These are phyloP conservation scores for Cytospora piceicola DNA, from an alignment of 2,329 filamentous ascomycete genomes.

Conservation along the genomic window DNA sequence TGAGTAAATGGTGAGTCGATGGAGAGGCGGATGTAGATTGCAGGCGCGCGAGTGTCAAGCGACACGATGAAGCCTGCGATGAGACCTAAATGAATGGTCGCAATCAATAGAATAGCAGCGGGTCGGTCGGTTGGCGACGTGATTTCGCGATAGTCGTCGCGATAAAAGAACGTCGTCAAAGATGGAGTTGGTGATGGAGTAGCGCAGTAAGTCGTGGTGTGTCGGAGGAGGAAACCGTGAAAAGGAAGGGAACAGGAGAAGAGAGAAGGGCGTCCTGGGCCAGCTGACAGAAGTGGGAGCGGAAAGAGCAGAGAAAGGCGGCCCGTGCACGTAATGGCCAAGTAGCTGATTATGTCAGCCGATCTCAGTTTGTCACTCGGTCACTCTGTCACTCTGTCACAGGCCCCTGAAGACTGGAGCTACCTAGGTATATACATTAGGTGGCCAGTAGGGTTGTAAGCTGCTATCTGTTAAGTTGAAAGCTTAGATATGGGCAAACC, in stretches of 20 bases:
- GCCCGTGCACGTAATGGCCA: slow-evolving; percentile 5
- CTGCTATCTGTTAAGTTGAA: background rate
- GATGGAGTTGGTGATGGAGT: slow-evolving; percentile 16
- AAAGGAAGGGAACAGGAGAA: slow-evolving; percentile 5
- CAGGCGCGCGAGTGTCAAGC: background rate
- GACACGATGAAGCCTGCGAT: background rate
- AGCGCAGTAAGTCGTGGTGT: slow-evolving; percentile 11
- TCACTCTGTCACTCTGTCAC: background rate
- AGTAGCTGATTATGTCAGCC: slow-evolving; percentile 15
- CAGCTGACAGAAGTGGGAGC: slow-evolving; percentile 9
- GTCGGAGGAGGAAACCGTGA: slow-evolving; percentile 6
- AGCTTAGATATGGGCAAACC: background rate
- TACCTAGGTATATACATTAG: background rate
- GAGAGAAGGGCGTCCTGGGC: background rate
- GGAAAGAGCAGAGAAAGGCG: slow-evolving; percentile 15
- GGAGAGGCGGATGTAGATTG: background rate
- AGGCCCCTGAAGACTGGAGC: background rate
- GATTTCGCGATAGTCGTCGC: slow-evolving; percentile 8
- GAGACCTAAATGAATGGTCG: slow-evolving; percentile 14
- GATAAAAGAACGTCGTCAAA: slow-evolving; percentile 24
- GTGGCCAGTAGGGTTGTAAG: background rate
- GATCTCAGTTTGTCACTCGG: background rate
- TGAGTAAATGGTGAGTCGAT: slow-evolving; percentile 17
- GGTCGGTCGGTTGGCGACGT: background rate
- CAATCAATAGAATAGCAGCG: slow-evolving; percentile 5